Percentiles rank a stretch among this genome's conserved stretches.
Conservation (phyloP, 2,329 filamentous ascomycete species). For the Conoideocrella luteorostrata region DNA sequence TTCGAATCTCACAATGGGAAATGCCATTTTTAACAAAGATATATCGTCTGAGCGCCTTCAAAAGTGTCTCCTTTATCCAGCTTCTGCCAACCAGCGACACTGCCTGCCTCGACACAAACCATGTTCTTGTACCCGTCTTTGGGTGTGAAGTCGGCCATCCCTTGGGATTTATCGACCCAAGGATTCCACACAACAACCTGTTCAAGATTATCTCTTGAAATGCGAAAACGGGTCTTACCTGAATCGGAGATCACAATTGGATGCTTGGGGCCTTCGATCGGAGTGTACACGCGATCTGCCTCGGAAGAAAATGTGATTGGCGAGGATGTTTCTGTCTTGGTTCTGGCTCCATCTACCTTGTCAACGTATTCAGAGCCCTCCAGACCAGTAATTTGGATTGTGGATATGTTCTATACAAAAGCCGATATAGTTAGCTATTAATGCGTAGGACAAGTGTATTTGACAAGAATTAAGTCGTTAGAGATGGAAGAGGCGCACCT, state of each 20-base stretch:
- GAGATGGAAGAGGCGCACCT: constrained; percentile 48
- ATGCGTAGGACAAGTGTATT: neutral
- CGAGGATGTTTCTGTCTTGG: constrained; percentile 58
- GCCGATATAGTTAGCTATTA: neutral
- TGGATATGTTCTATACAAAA: constrained; percentile 65
- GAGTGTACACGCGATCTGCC: constrained; percentile 83
- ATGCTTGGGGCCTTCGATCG: constrained; percentile 51
- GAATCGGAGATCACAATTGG: constrained; percentile 55
- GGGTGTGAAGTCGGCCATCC: constrained; percentile 81
- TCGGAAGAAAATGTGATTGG: constrained; percentile 67
- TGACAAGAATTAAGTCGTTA: neutral
- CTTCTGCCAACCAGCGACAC: constrained; percentile 74
- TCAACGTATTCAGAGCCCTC: constrained; percentile 72
- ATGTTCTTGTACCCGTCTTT: constrained; percentile 88
- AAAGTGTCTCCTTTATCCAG: constrained; percentile 71
- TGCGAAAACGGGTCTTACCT: constrained; percentile 59
- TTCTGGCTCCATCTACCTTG: constrained; percentile 64
- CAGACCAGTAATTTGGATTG: constrained; percentile 68
- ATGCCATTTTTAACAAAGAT: constrained; percentile 24
- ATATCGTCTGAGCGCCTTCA: constrained; percentile 55
- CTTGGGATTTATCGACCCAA: constrained; percentile 76
- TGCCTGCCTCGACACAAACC: constrained; percentile 89
- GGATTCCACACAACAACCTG: constrained; percentile 98
- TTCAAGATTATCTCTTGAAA: constrained; percentile 76
- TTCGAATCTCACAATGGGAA: too few species aligned